These are phyloP conservation scores for Coemansia sp. DNA, from an alignment of 192 early-diverging fungal genomes.

Conservation along the genomic window DNA sequence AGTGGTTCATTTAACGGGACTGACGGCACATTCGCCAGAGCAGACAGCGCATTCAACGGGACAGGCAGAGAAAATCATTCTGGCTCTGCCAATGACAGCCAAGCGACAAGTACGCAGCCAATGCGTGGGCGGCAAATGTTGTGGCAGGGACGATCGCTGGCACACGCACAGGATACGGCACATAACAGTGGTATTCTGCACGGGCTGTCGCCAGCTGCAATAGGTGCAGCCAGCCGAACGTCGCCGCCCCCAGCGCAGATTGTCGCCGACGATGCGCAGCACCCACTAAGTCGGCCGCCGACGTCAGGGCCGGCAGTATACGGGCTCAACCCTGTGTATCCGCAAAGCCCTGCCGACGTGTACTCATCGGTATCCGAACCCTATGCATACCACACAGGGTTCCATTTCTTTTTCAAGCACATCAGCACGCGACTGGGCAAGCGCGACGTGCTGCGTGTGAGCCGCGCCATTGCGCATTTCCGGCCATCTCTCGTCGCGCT, in stretches of 20 bases:
- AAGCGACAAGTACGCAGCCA: conserved; percentile 6
- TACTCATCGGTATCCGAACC: conserved; percentile 80
- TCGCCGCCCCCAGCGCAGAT: conserved; percentile 22
- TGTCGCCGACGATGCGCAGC: conserved; percentile 21
- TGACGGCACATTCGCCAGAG: not conserved
- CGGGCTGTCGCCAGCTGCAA: not conserved
- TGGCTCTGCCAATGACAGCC: conserved; percentile 11
- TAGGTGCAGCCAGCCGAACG: conserved; percentile 9
- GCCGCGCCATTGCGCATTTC: conserved; percentile 83
- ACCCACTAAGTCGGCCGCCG: conserved; percentile 40
- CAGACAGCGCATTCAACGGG: conserved; percentile 4
- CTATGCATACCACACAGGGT: conserved; percentile 91
- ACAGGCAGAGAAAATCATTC: not conserved
- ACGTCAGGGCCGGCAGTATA: conserved; percentile 49
- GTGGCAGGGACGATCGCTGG: conserved; percentile 29
- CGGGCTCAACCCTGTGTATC: conserved; percentile 51
- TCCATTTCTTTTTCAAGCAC: conserved; percentile 85
- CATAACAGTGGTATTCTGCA: not conserved
- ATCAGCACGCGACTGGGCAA: conserved; percentile 85
- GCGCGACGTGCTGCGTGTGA: conserved; percentile 85
- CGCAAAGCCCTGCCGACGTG: conserved; percentile 59
- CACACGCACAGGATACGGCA: not conserved
- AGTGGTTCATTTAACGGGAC: not conserved
- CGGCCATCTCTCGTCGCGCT: conserved; percentile 90
- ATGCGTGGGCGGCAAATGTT: conserved; percentile 20